Percentiles rank a stretch among this genome's conserved stretches.
phyloP scores from a whole-genome alignment of 306 rosid species.

The Quercus bicolor region DNA sequence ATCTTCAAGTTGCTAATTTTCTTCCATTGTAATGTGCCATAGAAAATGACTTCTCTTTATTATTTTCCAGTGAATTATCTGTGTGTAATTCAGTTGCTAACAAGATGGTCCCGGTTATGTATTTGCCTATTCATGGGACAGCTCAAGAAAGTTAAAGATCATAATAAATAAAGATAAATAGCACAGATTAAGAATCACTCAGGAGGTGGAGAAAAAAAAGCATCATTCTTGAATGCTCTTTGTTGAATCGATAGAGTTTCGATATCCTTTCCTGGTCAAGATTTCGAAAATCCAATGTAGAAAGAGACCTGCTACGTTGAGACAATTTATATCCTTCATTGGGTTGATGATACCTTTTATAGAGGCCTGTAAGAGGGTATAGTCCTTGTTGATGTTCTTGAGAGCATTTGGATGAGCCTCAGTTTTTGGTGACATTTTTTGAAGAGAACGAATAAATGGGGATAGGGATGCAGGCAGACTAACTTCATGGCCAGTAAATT shows the following conservation, averaged over 20 bases:
- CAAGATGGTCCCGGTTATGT: constrained; percentile 14
- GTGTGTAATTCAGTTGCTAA: background rate
- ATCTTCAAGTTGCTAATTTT: background rate
- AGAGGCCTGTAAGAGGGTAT: constrained; percentile 57
- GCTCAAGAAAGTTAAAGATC: background rate
- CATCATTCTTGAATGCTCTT: constrained; percentile 14
- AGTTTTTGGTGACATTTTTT: constrained; percentile 42
- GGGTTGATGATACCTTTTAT: constrained; percentile 44
- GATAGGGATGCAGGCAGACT: constrained; percentile 46
- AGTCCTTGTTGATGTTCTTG: constrained; percentile 53
- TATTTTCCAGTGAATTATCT: background rate
- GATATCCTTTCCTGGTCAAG: constrained; percentile 33
- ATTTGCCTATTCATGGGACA: constrained; percentile 19
- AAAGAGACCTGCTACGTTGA: constrained; percentile 49
- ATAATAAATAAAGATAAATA: background rate
- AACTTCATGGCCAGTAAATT: constrained; percentile 13
- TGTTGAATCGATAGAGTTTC: constrained; percentile 22
- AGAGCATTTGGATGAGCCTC: constrained; percentile 75
- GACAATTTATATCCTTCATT: constrained; percentile 41
- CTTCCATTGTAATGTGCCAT: background rate
- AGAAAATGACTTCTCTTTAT: background rate
- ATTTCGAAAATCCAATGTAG: constrained; percentile 48
- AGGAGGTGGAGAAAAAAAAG: background rate
- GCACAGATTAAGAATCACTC: background rate
- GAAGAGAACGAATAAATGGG: constrained; percentile 37